Base-by-base conservation (phyloP, 192 early-diverging fungal species). In the Rhizophagus prolifer region DNA sequence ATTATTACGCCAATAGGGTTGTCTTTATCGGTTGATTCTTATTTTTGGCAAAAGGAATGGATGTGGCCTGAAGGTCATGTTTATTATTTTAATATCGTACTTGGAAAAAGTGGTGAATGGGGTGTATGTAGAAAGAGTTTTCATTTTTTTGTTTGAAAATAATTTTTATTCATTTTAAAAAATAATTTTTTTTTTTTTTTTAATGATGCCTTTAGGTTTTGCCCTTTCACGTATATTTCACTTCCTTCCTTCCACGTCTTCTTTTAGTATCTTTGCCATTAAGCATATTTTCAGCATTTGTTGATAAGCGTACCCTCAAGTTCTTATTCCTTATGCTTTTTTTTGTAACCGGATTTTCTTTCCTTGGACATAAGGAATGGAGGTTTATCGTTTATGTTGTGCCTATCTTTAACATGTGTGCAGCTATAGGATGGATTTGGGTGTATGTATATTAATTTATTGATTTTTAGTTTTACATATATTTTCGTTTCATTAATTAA, bases 291-390 rank as follows among this genome's bases (percentile, higher is more conserved):
- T 90, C 88, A n/a, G 78, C 77, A 2, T 44, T 86, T 12, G 46
- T 62, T 0, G 88, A 92, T 75, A 68, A 8, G 4, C 84, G 89
- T 28, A 81, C 84, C 8, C 78, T 86, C 19, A 82, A 83, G 14
- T 80, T 92, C 10, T 79, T 93, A 5, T 41, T 82, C 13, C 91
- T 93, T 0, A 83, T 83, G 4, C 10, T 86, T 4, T 79, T 84
- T 1, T 94, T 90, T 74, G 85, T 96, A 13, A 64, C 75, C 3
- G 34, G 89, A 4, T 94, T 94, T 68, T 96, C 95, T 21, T 84
- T 88, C 31, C 85, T 95, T 47, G 87, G 88, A 14, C 97, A 98
- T 82, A 99, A 99, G 81, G 97, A 99, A 78, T 96, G 95, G 94
- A 85, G 97, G 16, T 99, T 99, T 80, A 88, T 99, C 1, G 80